These are phyloP conservation scores for Gleditsia sinensis DNA, from an alignment of 306 rosid genomes.

Conservation along the genomic window DNA sequence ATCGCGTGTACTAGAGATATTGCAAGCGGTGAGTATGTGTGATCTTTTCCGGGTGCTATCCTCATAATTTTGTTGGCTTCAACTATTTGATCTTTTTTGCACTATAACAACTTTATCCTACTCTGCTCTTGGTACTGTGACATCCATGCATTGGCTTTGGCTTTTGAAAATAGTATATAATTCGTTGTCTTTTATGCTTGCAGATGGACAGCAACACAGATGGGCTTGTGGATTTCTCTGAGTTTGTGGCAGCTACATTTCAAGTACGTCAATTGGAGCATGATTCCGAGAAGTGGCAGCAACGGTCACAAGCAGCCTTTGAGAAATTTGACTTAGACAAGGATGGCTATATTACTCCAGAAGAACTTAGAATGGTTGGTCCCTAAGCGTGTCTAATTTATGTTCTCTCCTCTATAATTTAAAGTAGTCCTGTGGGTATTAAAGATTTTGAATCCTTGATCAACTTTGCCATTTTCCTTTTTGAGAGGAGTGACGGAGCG, in stretches of 20 bases:
- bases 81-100: background rate
- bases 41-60: background rate
- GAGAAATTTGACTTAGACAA: constrained; percentile 87
- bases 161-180: constrained; percentile 23
- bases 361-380: constrained; percentile 94
- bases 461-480: too few relatives aligned
- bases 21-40: constrained; percentile 64
- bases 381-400: background rate
- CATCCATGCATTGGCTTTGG: background rate
- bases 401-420: background rate
- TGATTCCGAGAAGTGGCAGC: constrained; percentile 83
- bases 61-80: background rate
- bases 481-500: background rate
- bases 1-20: constrained; percentile 69
- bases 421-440: background rate
- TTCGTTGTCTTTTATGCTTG: constrained; percentile 27
- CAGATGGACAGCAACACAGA: constrained; percentile 97
- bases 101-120: background rate
- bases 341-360: constrained; percentile 90
- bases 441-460: constrained; percentile 19
- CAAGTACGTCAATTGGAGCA: constrained; percentile 97
- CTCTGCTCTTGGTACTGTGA: background rate
- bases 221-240: constrained; percentile 92
- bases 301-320: constrained; percentile 83
- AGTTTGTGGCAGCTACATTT: constrained; percentile 91